phyloP scores from a whole-genome alignment of 2,329 filamentous ascomycete genomes.

The Anisogramma anomala region DNA sequence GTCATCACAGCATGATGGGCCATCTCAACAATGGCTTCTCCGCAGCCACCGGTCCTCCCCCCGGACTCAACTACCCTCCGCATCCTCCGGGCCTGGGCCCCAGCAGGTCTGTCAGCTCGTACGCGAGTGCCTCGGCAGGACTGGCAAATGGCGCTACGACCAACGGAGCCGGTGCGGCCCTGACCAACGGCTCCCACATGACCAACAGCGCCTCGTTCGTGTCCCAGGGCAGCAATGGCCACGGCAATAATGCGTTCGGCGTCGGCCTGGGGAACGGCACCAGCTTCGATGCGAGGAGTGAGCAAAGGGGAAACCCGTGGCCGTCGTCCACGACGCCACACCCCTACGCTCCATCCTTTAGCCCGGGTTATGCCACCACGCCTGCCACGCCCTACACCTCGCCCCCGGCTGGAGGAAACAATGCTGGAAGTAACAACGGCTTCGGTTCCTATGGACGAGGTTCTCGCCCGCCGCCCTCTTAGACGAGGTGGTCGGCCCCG shows the following conservation, averaged over 20 bases:
- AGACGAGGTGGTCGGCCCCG: too few species aligned
- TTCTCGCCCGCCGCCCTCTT: too few species aligned
- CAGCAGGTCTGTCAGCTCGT: constrained; percentile 15
- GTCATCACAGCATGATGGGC: constrained; percentile 47
- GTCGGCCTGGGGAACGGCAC: neutral
- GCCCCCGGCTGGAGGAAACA: neutral
- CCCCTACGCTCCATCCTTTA: too few species aligned
- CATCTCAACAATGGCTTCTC: constrained; percentile 49
- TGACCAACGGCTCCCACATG: neutral
- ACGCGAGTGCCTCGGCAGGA: neutral
- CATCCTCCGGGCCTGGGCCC: constrained; percentile 54
- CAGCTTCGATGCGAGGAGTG: neutral
- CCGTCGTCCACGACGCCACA: neutral
- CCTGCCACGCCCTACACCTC: too few species aligned
- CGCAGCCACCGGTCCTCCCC: constrained; percentile 64
- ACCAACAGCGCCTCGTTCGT: constrained; percentile 1
- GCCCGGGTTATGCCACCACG: too few species aligned
- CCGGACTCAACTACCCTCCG: constrained; percentile 51
- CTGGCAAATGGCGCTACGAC: neutral
- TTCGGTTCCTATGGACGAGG: too few species aligned
- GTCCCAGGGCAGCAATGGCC: neutral
- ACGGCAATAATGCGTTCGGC: neutral
- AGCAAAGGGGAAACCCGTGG: constrained; percentile 4
- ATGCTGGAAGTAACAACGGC: neutral
- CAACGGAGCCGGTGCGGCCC: neutral